A percentile compares a stretch with the other conserved stretches of the same genome.
phyloP scores from a whole-genome alignment of 202 grass and related monocot genomes.

The Hordeum pubiflorum region DNA sequence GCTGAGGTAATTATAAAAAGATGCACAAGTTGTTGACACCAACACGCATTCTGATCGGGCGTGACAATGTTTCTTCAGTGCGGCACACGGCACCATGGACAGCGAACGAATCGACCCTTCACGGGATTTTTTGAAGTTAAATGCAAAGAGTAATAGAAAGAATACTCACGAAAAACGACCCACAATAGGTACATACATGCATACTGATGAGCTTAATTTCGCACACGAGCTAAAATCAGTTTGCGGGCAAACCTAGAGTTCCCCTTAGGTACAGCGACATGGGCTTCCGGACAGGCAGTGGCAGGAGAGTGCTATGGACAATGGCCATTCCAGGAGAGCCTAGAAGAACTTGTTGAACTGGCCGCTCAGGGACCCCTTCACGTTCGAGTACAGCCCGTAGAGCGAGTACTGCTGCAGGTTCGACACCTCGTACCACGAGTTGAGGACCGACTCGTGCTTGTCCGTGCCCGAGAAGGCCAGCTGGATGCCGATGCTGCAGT shows the following conservation, averaged over 20 bases:
- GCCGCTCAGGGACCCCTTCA: conserved; percentile 61
- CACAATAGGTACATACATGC: neutral
- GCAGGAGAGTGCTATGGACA: conserved; percentile 32
- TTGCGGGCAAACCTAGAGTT: neutral
- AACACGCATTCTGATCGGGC: neutral
- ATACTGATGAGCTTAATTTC: neutral
- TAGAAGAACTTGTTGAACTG: conserved; percentile 73
- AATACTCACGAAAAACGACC: conserved; percentile 1
- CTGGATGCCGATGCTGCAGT: conserved; percentile 91
- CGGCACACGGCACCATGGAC: neutral
- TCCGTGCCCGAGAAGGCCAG: conserved; percentile 93
- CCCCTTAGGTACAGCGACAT: conserved; percentile 8
- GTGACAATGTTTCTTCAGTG: neutral
- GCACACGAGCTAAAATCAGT: conserved; percentile 23
- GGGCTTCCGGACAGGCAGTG: neutral
- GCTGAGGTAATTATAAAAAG: neutral
- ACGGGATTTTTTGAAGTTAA: conserved; percentile 3
- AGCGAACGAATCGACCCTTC: neutral
- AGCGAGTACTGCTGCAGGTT: conserved; percentile 90
- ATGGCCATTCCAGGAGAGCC: neutral
- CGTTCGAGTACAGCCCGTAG: conserved; percentile 73
- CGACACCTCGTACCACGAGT: conserved; percentile 96
- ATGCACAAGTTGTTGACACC: neutral
- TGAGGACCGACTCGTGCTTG: conserved; percentile 75
- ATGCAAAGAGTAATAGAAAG: neutral